A percentile compares a stretch with the other conserved stretches of the same genome.
Evolutionary conservation across 805 yeast genomes (phyloP).

Genomic region (Suhomyces vadensis): DNA sequence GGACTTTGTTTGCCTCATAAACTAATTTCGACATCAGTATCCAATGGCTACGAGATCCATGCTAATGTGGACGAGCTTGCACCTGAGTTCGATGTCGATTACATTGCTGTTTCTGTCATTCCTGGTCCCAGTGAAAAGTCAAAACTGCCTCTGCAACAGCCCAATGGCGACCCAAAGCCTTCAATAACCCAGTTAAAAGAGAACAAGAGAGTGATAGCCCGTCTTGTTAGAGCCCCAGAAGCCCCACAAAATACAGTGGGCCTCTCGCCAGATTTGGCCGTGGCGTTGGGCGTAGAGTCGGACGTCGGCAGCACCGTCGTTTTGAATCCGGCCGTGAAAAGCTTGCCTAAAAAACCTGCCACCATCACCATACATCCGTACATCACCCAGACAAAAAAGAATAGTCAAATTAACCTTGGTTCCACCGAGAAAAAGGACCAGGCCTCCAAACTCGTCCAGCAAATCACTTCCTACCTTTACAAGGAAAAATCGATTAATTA

Average conservation of each 20-base stretch:
- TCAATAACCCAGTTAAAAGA: constrained; percentile 24
- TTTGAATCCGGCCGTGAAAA: constrained; percentile 46
- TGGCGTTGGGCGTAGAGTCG: constrained; percentile 54
- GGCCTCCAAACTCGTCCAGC: constrained; percentile 18
- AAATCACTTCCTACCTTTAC: constrained; percentile 20
- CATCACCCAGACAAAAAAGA: constrained; percentile 42
- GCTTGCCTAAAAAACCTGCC: constrained; percentile 38
- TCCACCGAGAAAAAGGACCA: constrained; percentile 31
- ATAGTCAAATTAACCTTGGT: constrained; percentile 28
- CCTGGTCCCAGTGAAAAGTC: constrained; percentile 48
- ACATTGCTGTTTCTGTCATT: constrained; percentile 52
- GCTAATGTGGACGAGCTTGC: constrained; percentile 40
- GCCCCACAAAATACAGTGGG: constrained; percentile 46
- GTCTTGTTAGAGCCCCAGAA: constrained; percentile 38
- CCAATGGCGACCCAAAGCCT: not conserved
- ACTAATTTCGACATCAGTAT: constrained; percentile 23
- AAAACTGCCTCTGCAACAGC: constrained; percentile 15
- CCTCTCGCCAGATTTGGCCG: constrained; percentile 52
- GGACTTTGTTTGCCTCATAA: constrained; percentile 59
- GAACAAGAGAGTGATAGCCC: constrained; percentile 51
- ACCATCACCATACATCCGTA: constrained; percentile 56
- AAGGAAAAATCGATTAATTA: constrained; percentile 19
- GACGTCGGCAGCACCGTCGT: constrained; percentile 54
- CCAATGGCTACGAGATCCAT: constrained; percentile 43
- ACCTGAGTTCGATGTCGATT: constrained; percentile 27